A percentile compares a stretch with the other conserved stretches of the same genome.
These are phyloP conservation scores for Paratinospora sagittata DNA, from an alignment of 164 flowering plant species.

Conservation along the genomic window DNA sequence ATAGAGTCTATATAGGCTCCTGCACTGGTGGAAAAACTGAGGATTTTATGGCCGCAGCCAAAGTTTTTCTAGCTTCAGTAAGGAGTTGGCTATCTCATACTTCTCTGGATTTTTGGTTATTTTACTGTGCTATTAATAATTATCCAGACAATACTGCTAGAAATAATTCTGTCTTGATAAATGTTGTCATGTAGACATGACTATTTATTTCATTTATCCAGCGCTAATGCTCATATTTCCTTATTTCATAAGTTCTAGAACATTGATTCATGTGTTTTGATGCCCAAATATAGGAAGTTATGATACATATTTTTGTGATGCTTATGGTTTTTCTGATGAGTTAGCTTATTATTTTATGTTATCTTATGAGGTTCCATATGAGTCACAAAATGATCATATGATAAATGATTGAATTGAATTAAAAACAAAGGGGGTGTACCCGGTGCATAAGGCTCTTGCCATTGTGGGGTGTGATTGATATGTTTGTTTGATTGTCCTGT, in stretches of 20 bases:
- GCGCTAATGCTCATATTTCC: not conserved
- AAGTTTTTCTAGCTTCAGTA: constrained; percentile 84
- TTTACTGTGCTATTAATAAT: not conserved
- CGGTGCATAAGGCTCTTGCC: no score
- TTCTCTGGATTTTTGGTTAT: not conserved
- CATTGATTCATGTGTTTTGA: not conserved
- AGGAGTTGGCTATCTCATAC: constrained; percentile 16
- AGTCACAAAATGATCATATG: no score
- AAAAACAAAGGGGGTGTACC: no score
- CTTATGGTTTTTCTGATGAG: not conserved
- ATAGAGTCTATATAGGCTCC: constrained; percentile 96
- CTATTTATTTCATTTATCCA: not conserved
- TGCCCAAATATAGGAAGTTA: no score
- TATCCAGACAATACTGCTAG: not conserved
- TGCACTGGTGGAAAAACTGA: constrained; percentile 99
- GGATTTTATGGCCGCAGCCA: constrained; percentile 94
- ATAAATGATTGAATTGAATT: no score
- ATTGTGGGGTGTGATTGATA: no score
- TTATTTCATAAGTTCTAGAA: not conserved
- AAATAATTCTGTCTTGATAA: not conserved
- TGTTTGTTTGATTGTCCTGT: no score
- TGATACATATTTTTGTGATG: not conserved
- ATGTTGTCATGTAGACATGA: not conserved
- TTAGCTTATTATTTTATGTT: not conserved
- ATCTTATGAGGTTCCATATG: not conserved